Percentiles rank a stretch among this genome's conserved stretches.
Conservation (phyloP, 1,139 yeast species). For the Yamadazyma dendronema region DNA sequence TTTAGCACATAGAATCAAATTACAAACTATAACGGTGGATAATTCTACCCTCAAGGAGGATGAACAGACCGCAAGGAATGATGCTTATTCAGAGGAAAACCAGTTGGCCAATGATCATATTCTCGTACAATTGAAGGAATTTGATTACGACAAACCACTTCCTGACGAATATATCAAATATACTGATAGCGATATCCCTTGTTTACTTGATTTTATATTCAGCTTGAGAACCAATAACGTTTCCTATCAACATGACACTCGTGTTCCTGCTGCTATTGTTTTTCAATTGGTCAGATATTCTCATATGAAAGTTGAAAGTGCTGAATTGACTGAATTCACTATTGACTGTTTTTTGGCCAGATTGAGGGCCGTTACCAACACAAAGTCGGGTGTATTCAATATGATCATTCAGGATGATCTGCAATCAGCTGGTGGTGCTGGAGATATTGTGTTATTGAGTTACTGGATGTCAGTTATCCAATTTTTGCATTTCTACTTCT, state of each 20-base stretch:
- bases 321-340: constrained; percentile 54
- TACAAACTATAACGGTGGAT: constrained; percentile 45
- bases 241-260: constrained; percentile 51
- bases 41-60: constrained; percentile 18
- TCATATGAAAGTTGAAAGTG: constrained; percentile 51
- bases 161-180: constrained; percentile 55
- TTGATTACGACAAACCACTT: constrained; percentile 46
- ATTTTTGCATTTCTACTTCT: constrained; percentile 62
- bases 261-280: constrained; percentile 64
- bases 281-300: constrained; percentile 69
- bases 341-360: constrained; percentile 61
- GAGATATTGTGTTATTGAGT: constrained; percentile 68
- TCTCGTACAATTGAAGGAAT: constrained; percentile 32
- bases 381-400: constrained; percentile 59
- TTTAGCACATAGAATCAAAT: constrained; percentile 39
- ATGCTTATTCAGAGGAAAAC: constrained; percentile 30
- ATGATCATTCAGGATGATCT: constrained; percentile 33
- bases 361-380: constrained; percentile 57
- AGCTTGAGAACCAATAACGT: constrained; percentile 30
- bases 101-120: constrained; percentile 29
- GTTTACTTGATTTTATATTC: constrained; percentile 56
- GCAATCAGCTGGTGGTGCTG: constrained; percentile 35
- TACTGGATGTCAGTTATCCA: constrained; percentile 73
- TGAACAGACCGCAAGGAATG: constrained; percentile 23
- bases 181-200: constrained; percentile 66